Evolutionary conservation across 2,329 filamentous ascomycete species (phyloP).

Genomic region (Lecanicillium sp.): DNA sequence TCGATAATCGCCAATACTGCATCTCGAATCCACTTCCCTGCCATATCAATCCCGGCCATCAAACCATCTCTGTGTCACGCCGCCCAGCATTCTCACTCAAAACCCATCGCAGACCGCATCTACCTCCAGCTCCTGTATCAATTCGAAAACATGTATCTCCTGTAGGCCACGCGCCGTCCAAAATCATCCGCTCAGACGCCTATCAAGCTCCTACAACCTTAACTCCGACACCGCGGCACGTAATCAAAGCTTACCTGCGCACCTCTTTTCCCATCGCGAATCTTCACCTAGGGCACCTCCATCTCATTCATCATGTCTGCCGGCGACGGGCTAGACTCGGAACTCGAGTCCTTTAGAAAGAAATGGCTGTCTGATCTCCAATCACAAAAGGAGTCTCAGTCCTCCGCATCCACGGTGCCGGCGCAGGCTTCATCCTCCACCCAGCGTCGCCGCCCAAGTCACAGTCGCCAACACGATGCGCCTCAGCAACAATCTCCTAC

Average conservation of each 20-base stretch:
- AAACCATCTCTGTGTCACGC: too few species aligned
- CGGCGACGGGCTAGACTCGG: conserved; percentile 44
- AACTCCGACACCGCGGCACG: too few species aligned
- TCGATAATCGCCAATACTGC: neutral
- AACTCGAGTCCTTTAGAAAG: conserved; percentile 78
- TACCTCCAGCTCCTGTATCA: neutral
- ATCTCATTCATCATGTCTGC: conserved; percentile 15
- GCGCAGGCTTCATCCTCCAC: neutral
- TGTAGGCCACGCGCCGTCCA: neutral
- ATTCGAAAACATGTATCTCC: neutral
- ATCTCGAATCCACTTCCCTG: neutral
- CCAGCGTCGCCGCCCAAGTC: conserved; percentile 5
- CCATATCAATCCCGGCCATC: neutral
- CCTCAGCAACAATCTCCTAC: neutral
- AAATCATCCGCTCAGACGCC: neutral
- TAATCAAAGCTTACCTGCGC: too few species aligned
- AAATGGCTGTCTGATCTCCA: conserved; percentile 83
- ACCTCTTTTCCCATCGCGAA: too few species aligned
- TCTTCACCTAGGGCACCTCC: neutral
- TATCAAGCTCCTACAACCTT: neutral
- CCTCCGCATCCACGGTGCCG: neutral
- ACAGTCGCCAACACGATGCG: neutral
- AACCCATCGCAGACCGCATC: neutral
- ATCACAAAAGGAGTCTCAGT: conserved; percentile 21
- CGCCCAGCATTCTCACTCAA: neutral